These are phyloP conservation scores for Debaryomyces fabryi DNA, from an alignment of 1,139 yeast genomes.

Conservation along the genomic window DNA sequence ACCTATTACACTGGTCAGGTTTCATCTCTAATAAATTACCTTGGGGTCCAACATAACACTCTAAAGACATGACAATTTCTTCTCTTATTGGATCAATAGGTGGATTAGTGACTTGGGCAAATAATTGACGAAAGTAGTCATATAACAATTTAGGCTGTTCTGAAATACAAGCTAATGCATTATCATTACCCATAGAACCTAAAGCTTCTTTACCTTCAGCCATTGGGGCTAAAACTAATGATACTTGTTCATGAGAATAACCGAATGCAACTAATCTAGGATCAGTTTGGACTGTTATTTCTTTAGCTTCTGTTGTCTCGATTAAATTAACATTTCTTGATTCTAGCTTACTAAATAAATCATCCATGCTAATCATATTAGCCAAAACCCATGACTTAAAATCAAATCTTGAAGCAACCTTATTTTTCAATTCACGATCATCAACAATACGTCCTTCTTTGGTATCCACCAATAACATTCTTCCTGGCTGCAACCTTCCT, in stretches of 20 bases:
- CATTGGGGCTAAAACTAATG: slow-evolving; percentile 88
- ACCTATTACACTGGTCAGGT: slow-evolving; percentile 87
- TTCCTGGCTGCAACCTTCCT: slow-evolving; percentile 95
- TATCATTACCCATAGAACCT: slow-evolving; percentile 98
- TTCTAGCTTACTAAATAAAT: slow-evolving; percentile 61
- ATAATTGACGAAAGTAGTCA: slow-evolving; percentile 93
- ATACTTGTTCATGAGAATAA: slow-evolving; percentile 88
- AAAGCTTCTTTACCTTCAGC: slow-evolving; percentile 94
- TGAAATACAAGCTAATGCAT: slow-evolving; percentile 94
- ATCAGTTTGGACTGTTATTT: slow-evolving; percentile 66
- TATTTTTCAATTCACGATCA: slow-evolving; percentile 80
- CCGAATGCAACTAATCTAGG: slow-evolving; percentile 87
- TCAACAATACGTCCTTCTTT: slow-evolving; percentile 91
- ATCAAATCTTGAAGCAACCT: slow-evolving; percentile 84
- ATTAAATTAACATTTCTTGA: slow-evolving; percentile 46
- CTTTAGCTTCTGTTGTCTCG: slow-evolving; percentile 18
- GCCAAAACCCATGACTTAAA: slow-evolving; percentile 93
- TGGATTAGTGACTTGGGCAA: slow-evolving; percentile 98
- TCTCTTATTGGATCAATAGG: slow-evolving; percentile 99
- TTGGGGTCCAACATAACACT: slow-evolving; percentile 97
- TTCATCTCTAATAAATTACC: slow-evolving; percentile 93
- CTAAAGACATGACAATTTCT: slow-evolving; percentile 94
- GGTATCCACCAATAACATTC: slow-evolving; percentile 94
- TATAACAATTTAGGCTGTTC: slow-evolving; percentile 89
- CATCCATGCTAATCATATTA: slow-evolving; percentile 81